phyloP scores from a whole-genome alignment of 106 monocot genomes.

The Triglochin maritima region DNA sequence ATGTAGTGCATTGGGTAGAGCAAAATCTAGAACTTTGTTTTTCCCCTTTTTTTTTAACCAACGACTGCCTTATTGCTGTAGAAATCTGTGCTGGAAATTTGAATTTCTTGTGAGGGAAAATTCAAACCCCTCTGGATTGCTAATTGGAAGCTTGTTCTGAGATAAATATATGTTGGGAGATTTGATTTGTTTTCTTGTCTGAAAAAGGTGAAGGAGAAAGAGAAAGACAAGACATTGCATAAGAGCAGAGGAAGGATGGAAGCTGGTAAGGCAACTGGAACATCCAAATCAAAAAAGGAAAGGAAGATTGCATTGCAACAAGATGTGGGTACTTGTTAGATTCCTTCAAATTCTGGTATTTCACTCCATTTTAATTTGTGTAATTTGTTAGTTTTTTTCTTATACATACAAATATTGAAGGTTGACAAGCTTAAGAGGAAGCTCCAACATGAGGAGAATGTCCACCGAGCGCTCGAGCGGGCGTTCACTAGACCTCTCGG shows the following conservation, averaged over 20 bases:
- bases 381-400: constrained; percentile 1
- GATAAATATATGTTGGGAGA: neutral
- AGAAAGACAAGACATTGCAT: constrained; percentile 25
- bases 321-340: constrained; percentile 34
- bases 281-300: constrained; percentile 48
- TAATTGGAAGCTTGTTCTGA: constrained; percentile 17
- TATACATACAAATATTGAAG: constrained; percentile 15
- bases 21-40: neutral
- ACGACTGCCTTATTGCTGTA: neutral
- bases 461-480: constrained; percentile 80
- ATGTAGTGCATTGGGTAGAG: constrained; percentile 2
- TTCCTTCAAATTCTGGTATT: constrained; percentile 2
- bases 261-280: constrained; percentile 6
- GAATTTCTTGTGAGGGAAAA: constrained; percentile 1
- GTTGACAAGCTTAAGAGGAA: constrained; percentile 86
- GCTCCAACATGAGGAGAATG: constrained; percentile 79
- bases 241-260: constrained; percentile 8
- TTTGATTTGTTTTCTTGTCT: neutral
- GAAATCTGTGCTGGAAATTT: neutral
- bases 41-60: neutral
- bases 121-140: constrained; percentile 2
- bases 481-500: constrained; percentile 80
- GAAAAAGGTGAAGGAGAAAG: constrained; percentile 37
- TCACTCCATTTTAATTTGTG: constrained; percentile 3
- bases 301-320: constrained; percentile 78